A percentile compares a stretch with the other conserved stretches of the same genome.
Conservation (phyloP, 352 stramenopile species). For the Phytophthora sp. region DNA sequence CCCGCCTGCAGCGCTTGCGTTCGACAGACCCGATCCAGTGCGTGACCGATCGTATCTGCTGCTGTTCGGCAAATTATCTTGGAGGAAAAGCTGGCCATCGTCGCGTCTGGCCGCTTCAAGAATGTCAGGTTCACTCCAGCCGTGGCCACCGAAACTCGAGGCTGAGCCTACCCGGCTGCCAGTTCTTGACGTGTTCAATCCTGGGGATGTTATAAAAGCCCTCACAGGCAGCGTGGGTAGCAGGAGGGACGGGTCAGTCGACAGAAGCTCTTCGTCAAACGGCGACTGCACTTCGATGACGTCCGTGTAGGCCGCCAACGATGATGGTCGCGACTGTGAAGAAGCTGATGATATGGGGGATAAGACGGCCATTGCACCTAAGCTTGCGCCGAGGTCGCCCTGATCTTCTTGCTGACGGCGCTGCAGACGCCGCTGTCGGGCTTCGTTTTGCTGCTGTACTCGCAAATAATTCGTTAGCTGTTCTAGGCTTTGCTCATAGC, state of each 20-base stretch:
- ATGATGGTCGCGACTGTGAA: constrained; percentile 24
- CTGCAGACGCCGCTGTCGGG: constrained; percentile 31
- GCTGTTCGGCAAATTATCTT: constrained; percentile 32
- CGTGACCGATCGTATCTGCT: constrained; percentile 18
- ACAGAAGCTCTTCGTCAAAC: constrained; percentile 28
- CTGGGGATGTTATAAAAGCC: constrained; percentile 23
- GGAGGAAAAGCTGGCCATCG: constrained; percentile 24
- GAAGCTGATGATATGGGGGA: constrained; percentile 31
- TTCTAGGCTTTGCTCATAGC: constrained; percentile 77
- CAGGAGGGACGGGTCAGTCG: constrained; percentile 21
- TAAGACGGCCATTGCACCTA: constrained; percentile 22
- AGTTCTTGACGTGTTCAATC: constrained; percentile 15
- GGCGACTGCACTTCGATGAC: constrained; percentile 39
- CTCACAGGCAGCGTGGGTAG: constrained; percentile 31
- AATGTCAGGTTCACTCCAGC: constrained; percentile 44
- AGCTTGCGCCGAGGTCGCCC: constrained; percentile 9
- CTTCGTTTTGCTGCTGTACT: constrained; percentile 33
- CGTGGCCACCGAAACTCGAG: constrained; percentile 34
- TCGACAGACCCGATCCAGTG: constrained; percentile 19
- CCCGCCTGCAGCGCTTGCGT: constrained; percentile 3
- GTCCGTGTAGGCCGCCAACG: constrained; percentile 31
- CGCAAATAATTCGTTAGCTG: constrained; percentile 55
- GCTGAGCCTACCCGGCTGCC: constrained; percentile 21
- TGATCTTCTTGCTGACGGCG: constrained; percentile 28
- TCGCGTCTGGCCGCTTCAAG: constrained; percentile 19